These are phyloP conservation scores for Haplographium delicatum DNA, from an alignment of 495 filamentous ascomycete genomes.

Conservation along the genomic window DNA sequence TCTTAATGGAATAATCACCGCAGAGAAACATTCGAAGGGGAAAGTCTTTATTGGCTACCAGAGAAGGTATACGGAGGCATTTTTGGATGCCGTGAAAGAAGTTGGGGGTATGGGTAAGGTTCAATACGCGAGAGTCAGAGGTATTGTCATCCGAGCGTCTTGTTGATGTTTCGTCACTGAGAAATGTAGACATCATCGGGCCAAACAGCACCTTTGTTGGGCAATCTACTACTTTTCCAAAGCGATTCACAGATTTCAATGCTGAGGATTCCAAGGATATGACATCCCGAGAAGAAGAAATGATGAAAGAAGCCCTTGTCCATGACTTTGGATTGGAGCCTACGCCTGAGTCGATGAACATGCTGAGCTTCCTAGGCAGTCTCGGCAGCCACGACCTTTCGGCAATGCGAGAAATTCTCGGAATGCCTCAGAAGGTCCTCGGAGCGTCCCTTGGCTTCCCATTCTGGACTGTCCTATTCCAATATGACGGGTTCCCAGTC, in stretches of 20 bases:
- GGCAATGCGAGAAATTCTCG: slow-evolving; percentile 50
- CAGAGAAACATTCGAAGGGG: slow-evolving; percentile 24
- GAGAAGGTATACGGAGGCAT: slow-evolving; percentile 48
- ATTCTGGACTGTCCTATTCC: slow-evolving; percentile 7
- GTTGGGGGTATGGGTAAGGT: slow-evolving; percentile 4
- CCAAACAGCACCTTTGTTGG: slow-evolving; percentile 38
- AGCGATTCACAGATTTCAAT: slow-evolving; percentile 27
- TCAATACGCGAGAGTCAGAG: slow-evolving; percentile 31
- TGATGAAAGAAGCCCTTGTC: slow-evolving; percentile 1
- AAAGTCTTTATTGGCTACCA: slow-evolving; percentile 49
- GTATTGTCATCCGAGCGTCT: slow-evolving; percentile 28
- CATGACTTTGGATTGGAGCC: slow-evolving; percentile 9
- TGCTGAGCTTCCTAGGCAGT: slow-evolving; percentile 35
- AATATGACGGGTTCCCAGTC: slow-evolving; percentile 34
- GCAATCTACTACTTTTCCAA: slow-evolving; percentile 42
- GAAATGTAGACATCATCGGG: slow-evolving; percentile 50
- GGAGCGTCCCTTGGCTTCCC: neutral
- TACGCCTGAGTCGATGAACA: slow-evolving; percentile 25
- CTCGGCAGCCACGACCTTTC: slow-evolving; percentile 50
- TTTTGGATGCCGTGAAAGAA: slow-evolving; percentile 32
- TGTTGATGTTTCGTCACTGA: slow-evolving; percentile 48
- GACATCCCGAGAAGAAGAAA: neutral
- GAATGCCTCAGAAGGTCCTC: slow-evolving; percentile 28
- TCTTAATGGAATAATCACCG: slow-evolving; percentile 8
- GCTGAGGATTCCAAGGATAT: slow-evolving; percentile 8